phyloP scores from a whole-genome alignment of 345 rosid genomes.

The Microcos paniculata region DNA sequence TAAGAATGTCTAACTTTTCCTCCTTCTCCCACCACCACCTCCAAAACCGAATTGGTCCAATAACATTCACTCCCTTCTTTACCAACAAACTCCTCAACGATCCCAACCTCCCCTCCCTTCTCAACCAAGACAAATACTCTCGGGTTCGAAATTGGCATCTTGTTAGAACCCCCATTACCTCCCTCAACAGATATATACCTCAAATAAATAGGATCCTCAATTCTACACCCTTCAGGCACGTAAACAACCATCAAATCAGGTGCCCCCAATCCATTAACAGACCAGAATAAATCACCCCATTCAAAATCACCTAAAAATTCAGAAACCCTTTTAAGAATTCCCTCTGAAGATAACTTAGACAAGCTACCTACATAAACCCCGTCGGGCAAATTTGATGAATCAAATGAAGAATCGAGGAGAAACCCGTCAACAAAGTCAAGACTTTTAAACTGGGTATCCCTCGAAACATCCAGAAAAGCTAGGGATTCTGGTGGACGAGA shows the following conservation, averaged over 20 bases:
- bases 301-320: conserved; percentile 53
- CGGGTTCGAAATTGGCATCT: conserved; percentile 82
- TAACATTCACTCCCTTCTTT: conserved; percentile 51
- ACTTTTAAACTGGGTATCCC: conserved; percentile 43
- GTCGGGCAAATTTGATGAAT: conserved; percentile 55
- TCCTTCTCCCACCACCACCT: conserved; percentile 57
- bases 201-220: conserved; percentile 63
- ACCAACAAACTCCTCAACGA: conserved; percentile 71
- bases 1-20: conserved; percentile 78
- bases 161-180: conserved; percentile 50
- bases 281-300: conserved; percentile 87
- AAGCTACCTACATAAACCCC: conserved; percentile 82
- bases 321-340: conserved; percentile 42
- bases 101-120: conserved; percentile 75
- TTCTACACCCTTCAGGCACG: conserved; percentile 76
- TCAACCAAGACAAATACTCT: conserved; percentile 79
- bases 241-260: conserved; percentile 82
- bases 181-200: conserved; percentile 69
- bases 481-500: conserved; percentile 42
- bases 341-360: conserved; percentile 36
- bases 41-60: conserved; percentile 84
- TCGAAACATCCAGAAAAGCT: conserved; percentile 21
- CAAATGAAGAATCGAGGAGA: conserved; percentile 46
- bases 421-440: conserved; percentile 71
- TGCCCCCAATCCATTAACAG: conserved; percentile 84